phyloP scores from a whole-genome alignment of 2,329 filamentous ascomycete genomes.

The Helotiales sp. region DNA sequence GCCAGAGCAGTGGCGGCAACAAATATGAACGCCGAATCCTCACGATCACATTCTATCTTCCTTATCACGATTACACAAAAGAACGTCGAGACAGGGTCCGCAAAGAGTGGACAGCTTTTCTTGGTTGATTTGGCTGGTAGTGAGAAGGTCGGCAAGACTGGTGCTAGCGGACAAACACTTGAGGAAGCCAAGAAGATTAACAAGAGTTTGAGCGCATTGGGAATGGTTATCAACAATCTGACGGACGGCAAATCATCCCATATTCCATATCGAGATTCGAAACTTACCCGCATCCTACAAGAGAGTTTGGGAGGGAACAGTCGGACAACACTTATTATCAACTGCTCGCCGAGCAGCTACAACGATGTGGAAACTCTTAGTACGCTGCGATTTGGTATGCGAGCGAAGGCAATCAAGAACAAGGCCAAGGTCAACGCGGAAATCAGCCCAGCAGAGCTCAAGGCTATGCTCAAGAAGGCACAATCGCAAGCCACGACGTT shows the following conservation, averaged over 20 bases:
- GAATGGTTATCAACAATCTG: conserved; percentile 98
- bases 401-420: conserved; percentile 99
- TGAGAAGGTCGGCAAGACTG: conserved; percentile 98
- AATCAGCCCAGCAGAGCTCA: conserved; percentile 92
- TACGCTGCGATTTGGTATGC: conserved; percentile 90
- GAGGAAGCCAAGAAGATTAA: conserved; percentile 99
- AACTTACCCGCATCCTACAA: conserved; percentile 95
- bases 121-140: conserved; percentile 97
- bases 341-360: conserved; percentile 98
- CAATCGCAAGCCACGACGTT: conserved; percentile 88
- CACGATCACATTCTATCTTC: conserved; percentile 97
- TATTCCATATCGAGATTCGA: conserved; percentile 95
- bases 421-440: conserved; percentile 99
- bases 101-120: conserved; percentile 95
- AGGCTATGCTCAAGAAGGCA: conserved; percentile 87
- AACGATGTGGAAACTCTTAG: conserved; percentile 94
- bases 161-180: conserved; percentile 92
- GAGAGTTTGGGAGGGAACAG: conserved; percentile 97
- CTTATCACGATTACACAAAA: conserved; percentile 97
- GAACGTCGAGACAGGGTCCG: conserved; percentile 93
- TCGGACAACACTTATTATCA: conserved; percentile 96
- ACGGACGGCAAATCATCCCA: conserved; percentile 97
- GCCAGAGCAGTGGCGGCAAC: conserved; percentile 91
- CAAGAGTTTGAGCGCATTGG: conserved; percentile 96
- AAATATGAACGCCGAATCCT: conserved; percentile 99